Evolutionary conservation across 352 stramenopile genomes (phyloP), one percentile per base, ranked within the genome.

Genomic region (Phytopythium mirpurense): DNA sequence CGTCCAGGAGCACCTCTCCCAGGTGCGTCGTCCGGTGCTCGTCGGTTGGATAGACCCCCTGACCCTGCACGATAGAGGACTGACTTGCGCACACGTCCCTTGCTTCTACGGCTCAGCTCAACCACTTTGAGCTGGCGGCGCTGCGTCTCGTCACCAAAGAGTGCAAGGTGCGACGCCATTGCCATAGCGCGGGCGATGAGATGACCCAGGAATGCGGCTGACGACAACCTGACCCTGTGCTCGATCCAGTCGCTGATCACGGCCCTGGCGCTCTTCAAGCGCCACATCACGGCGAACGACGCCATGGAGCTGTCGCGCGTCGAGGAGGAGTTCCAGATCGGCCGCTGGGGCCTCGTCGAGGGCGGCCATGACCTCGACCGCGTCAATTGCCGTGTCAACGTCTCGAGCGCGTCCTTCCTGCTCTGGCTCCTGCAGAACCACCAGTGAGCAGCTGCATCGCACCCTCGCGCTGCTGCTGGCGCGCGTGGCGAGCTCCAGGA

Each of bases 311-410:
- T 93, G 16, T 83, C 78, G 42, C 83, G 85, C 27, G 54, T 93
- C 46, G 85, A 95, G 54, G 85, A 95, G 46, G 85, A 95, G 56
- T 95, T 91, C 68, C 83, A 95, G 73, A 95, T 95, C 59, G 77
- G 70, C 51, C 78, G 83, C 45, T 96, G 86, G 86, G 86, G 86
- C 2, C 72, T 96, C 54, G 86, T 96, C 19, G 86, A 96, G 59
- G 86, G 86, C 34, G 86, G 86, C 54, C 86, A 96, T 57, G 86
- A 96, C 63, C 70, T 96, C 23, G 86, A 96, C 63, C 82, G 86
- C 56, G 86, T 93, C 35, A 93, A 96, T 66, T 91, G 78, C 64
- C 65, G 68, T 6, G 83, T 93, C 27, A 84, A 84, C 62, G 57
- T 96, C 36, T 88, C 84, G 23, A 94, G 83, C 61, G 82, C 86